Evolutionary conservation across 345 rosid species (phyloP).

Genomic region (Citrus sinensis): DNA sequence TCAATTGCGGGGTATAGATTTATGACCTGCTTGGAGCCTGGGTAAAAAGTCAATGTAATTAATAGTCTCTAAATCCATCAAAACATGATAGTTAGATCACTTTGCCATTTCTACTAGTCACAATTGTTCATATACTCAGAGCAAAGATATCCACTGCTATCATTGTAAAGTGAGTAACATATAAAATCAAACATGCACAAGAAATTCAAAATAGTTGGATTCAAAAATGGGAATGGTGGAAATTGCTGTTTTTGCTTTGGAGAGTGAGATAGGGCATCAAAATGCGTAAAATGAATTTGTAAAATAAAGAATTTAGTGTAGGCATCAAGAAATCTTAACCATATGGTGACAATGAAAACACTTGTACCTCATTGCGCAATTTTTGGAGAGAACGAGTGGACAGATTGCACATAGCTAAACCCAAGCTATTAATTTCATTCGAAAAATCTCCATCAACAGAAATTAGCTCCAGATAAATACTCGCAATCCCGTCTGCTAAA

Average conservation of each 20-base stretch:
- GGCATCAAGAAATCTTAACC: neutral
- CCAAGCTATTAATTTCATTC: conserved; percentile 53
- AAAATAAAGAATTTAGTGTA: neutral
- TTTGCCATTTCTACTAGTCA: neutral
- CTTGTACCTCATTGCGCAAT: conserved; percentile 77
- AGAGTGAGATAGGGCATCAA: neutral
- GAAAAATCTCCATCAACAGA: conserved; percentile 81
- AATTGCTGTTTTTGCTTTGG: neutral
- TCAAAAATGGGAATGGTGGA: neutral
- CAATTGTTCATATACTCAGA: neutral
- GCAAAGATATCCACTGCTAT: neutral
- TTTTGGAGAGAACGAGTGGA: conserved; percentile 85
- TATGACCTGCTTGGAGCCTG: neutral
- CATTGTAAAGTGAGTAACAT: neutral
- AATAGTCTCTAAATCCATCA: neutral
- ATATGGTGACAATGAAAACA: conserved; percentile 1
- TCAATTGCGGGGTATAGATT: neutral
- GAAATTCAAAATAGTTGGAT: neutral
- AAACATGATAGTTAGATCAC: neutral
- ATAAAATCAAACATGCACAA: neutral
- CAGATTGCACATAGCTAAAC: conserved; percentile 57
- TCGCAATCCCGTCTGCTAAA: conserved; percentile 83
- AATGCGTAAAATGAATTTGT: neutral
- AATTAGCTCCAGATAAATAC: conserved; percentile 78
- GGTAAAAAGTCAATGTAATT: neutral